Base-by-base conservation (phyloP, 208 protist species). In the Histomonas meleagridis region DNA sequence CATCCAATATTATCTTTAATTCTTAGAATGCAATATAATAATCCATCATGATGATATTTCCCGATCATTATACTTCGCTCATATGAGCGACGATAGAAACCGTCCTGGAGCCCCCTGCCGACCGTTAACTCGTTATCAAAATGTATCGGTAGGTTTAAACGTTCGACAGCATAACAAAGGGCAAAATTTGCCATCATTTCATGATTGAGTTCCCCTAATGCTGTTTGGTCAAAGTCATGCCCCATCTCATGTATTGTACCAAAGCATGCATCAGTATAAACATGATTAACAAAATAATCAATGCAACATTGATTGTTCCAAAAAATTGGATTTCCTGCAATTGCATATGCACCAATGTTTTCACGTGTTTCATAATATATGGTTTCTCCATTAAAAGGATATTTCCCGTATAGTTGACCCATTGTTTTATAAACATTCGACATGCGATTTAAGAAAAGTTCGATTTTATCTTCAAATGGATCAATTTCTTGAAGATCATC, bases 251-350 rank as follows among this genome's bases (percentile, higher is more conserved):
- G 76, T 57, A 86, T 57, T 0, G 46, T 55, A 38, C 76, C 76
- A 86, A 86, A 86, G 38, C 43, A 53, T 26, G 76, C 76, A 65
- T 65, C 23, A 16, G 1, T 23, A 86, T 38, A 86, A n/a, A n/a
- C 23, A 57, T 57, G 53, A 18, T 57, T 10, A 26, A 5, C 3
- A 40, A 86, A 86, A 28, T 86, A 86, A 32, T 55, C 76, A 51
- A 86, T 4, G 7, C 48, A 46, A n/a, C 76, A 86, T 38, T 43
- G 76, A 32, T 32, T 48, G 16, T 86, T 86, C 76, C 76, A 86
- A n/a, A 86, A 16, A 53, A 86, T 86, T 26, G 76, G 76, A 86
- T 86, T 86, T 32, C 76, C 76, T 38, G 76, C 46, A 51, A 55
- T 57, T 21, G 76, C 76, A 32, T 43, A 86, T 51, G 76, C 76